Evolutionary conservation across 345 rosid genomes (phyloP).

Genomic region (Brassica incana): DNA sequence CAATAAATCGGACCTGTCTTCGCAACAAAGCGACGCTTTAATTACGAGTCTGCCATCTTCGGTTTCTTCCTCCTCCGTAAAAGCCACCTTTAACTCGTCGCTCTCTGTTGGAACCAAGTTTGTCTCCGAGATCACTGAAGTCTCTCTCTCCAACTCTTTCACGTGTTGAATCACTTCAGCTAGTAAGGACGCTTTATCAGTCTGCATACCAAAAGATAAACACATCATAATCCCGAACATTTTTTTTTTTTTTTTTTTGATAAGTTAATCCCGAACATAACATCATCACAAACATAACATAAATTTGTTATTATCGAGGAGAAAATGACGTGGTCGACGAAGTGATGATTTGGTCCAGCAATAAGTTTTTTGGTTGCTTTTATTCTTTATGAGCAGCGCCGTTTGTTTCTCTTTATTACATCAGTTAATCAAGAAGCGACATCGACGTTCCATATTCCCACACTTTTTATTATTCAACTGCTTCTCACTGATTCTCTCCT

Average conservation of each 20-base stretch:
- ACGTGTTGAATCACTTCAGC: slow-evolving; percentile 98
- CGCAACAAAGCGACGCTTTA: slow-evolving; percentile 90
- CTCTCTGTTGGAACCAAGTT: slow-evolving; percentile 79
- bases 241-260: too few species aligned
- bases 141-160: slow-evolving; percentile 84
- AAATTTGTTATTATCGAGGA: slow-evolving; percentile 28
- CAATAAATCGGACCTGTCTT: slow-evolving; percentile 84
- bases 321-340: slow-evolving; percentile 34
- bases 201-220: slow-evolving; percentile 42
- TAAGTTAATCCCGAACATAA: background rate
- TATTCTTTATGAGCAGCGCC: slow-evolving; percentile 65
- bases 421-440: slow-evolving; percentile 60
- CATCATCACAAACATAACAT: slow-evolving; percentile 10
- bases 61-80: slow-evolving; percentile 48
- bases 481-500: slow-evolving; percentile 40
- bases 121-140: slow-evolving; percentile 74
- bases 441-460: slow-evolving; percentile 53
- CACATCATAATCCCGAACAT: background rate
- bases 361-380: slow-evolving; percentile 44
- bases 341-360: slow-evolving; percentile 50
- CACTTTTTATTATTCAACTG: slow-evolving; percentile 29
- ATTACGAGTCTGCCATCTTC: slow-evolving; percentile 77
- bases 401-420: slow-evolving; percentile 73
- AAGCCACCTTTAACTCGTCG: slow-evolving; percentile 80
- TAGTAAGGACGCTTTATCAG: slow-evolving; percentile 93